Conservation (phyloP, 2,329 filamentous ascomycete species). For the Ilyonectria mors-panacis region DNA sequence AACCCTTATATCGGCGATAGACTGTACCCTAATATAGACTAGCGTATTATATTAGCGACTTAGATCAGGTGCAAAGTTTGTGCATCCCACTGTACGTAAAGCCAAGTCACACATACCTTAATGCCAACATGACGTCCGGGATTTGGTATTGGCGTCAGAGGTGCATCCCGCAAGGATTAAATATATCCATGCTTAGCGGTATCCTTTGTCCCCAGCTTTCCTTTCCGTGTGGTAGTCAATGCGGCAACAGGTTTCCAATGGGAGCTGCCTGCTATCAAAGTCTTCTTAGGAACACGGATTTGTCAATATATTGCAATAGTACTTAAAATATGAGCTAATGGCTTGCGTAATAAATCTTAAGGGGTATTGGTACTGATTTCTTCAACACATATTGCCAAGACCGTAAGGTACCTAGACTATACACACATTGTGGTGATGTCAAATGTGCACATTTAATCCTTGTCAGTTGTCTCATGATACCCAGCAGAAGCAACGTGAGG, state of each 20-base stretch:
- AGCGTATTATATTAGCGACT: too few species aligned
- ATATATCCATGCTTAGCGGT: background rate
- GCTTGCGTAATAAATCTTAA: too few species aligned
- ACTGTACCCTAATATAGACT: too few species aligned
- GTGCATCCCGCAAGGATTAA: background rate
- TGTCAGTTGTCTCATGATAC: background rate
- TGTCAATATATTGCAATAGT: too few species aligned
- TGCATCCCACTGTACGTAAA: background rate
- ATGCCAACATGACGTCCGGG: background rate
- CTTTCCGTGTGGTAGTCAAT: background rate
- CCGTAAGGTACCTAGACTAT: background rate
- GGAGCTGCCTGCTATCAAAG: too few species aligned
- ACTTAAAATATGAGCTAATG: too few species aligned
- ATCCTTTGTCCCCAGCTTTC: background rate
- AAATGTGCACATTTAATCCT: background rate
- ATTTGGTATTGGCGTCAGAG: background rate
- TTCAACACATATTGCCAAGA: background rate
- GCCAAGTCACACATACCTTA: background rate
- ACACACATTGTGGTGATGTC: background rate
- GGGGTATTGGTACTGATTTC: background rate
- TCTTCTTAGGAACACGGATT: too few species aligned
- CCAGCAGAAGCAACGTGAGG: background rate
- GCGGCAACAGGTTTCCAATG: too few species aligned
- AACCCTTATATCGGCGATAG: too few species aligned
- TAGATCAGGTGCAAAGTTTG: background rate